Evolutionary conservation across 2,329 filamentous ascomycete genomes (phyloP).

Genomic region (Colletotrichum sp.): DNA sequence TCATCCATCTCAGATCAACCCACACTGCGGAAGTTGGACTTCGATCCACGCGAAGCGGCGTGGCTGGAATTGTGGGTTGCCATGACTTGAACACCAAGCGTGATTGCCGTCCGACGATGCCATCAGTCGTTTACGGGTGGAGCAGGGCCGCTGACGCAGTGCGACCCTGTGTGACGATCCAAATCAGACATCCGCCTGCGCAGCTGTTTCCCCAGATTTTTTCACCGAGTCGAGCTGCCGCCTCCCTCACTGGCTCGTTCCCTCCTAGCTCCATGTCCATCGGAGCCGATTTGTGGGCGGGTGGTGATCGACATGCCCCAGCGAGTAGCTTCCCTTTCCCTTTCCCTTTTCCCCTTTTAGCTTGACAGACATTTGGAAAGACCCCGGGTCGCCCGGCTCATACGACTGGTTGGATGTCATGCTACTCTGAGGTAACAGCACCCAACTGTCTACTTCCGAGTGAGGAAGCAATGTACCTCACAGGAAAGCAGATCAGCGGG

Average conservation of each 20-base stretch:
- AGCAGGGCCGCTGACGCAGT: not conserved
- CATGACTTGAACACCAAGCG: not conserved
- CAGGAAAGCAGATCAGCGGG: not conserved
- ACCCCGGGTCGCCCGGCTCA: not conserved
- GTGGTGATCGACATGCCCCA: not conserved
- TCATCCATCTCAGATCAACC: not conserved
- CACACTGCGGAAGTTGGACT: not conserved
- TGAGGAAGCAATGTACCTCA: not conserved
- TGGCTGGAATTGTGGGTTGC: not conserved
- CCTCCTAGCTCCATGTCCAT: not conserved
- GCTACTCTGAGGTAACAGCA: not conserved
- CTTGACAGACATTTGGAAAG: not conserved
- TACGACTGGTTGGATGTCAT: not conserved
- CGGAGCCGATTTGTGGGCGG: not conserved
- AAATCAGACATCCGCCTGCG: not conserved
- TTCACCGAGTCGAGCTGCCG: not conserved
- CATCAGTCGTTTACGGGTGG: not conserved
- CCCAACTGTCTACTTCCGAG: not conserved
- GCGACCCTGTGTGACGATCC: not conserved
- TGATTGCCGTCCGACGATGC: not conserved
- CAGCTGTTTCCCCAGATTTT: conserved; percentile 6
- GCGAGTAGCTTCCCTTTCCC: not conserved
- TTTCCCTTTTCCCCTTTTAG: not conserved
- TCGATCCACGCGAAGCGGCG: not conserved
- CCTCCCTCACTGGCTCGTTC: not conserved